Evolutionary conservation across 768 basidiomycete species (phyloP), one percentile per base, ranked within the genome.

Genomic region (Cystobasidium tubakii): DNA sequence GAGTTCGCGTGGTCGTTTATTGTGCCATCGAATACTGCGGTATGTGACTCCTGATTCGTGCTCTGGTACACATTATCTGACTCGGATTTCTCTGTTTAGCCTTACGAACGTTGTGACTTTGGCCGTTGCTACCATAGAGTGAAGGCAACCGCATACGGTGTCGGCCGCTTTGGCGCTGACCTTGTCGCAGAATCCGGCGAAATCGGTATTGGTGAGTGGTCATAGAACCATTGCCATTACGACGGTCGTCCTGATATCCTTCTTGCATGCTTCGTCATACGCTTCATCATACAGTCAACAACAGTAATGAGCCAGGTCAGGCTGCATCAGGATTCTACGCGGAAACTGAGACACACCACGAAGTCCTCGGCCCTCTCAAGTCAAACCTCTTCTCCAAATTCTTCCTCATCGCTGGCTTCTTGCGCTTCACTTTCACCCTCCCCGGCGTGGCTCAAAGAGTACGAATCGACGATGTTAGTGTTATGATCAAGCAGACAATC

Each of bases 261-360:
- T 39, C 34, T 3, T 44, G 12, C 15, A 10, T 36, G 33, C 29
- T 6, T 55, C 54, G 46, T 50, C 19, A n/a, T n/a, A n/a, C n/a
- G n/a, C n/a, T n/a, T n/a, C n/a, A n/a, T n/a, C n/a, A n/a, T 29
- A n/a, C 69, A 71, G 69, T 71, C 69, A 71, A 60, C 55, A 71
- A 71, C 36, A 12, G 46, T 12, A 71, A 71, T 44, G 69, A 71
- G 39, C 50, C 43, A 1, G 69, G 69, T 21, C 50, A 57, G 27
- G 69, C 69, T 19, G 69, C 69, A n/a, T 55, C 53, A 60, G 69
- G 69, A 2, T 71, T 71, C 25, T 71, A 53, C 19, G 69, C 69
- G 2, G 69, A 71, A 10, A 71, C 69, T 25, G 69, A 71, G 25
- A 57, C 69, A 17, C n/a, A n/a, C 7, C 69, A 71, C 69, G 69